A percentile compares a stretch with the other conserved stretches of the same genome.
Evolutionary conservation across 495 filamentous ascomycete species (phyloP).

Genomic region (Aspergillus avenaceus): DNA sequence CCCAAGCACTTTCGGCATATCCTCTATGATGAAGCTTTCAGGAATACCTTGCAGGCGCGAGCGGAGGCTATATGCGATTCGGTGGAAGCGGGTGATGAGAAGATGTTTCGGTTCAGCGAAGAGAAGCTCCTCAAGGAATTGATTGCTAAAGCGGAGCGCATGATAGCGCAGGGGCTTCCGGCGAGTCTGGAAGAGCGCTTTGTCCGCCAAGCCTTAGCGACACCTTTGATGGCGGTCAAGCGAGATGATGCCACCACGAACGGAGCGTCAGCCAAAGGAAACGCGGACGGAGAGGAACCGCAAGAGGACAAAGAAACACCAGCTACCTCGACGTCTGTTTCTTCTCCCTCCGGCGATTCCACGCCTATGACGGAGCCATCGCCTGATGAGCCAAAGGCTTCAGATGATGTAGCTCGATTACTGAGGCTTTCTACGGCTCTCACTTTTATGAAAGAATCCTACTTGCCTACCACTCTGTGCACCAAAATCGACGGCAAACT

Average conservation of each 20-base stretch:
- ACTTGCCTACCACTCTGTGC: constrained; percentile 55
- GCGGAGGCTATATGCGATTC: constrained; percentile 70
- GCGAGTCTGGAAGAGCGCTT: constrained; percentile 83
- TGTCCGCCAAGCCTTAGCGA: constrained; percentile 67
- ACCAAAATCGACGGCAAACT: constrained; percentile 46
- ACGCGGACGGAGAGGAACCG: constrained; percentile 22
- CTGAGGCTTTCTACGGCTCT: constrained; percentile 72
- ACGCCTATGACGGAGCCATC: constrained; percentile 40
- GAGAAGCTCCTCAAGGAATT: constrained; percentile 65
- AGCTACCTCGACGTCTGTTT: constrained; percentile 27
- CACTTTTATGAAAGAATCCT: constrained; percentile 70
- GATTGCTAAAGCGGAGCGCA: constrained; percentile 64
- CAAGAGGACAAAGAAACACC: constrained; percentile 29
- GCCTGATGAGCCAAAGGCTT: constrained; percentile 28
- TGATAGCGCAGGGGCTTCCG: constrained; percentile 63
- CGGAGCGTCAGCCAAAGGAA: constrained; percentile 7
- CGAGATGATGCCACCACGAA: constrained; percentile 34
- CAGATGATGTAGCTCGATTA: constrained; percentile 52
- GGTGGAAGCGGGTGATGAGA: constrained; percentile 76
- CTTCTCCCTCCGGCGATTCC: constrained; percentile 31
- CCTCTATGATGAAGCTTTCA: constrained; percentile 44
- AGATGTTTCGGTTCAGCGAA: constrained; percentile 72
- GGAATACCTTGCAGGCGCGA: constrained; percentile 40
- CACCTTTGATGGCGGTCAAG: constrained; percentile 64
- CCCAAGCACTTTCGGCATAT: constrained; percentile 55